These are phyloP conservation scores for Medakamo hakoo DNA, from an alignment of 139 green algal genomes.

Conservation along the genomic window DNA sequence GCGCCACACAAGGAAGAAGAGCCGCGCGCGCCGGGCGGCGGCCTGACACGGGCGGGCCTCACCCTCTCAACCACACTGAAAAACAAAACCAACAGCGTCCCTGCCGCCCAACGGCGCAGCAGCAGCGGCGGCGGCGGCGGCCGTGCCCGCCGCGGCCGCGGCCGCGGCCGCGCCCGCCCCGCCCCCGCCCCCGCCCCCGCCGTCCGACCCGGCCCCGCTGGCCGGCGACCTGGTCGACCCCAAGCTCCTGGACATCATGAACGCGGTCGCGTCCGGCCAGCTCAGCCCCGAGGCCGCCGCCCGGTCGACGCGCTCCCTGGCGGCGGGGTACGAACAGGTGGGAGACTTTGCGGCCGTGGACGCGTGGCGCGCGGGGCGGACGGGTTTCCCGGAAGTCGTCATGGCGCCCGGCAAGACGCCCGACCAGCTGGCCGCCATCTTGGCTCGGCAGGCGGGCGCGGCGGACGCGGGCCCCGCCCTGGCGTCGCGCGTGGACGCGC, in stretches of 20 bases:
- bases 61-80: too few relatives aligned
- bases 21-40: too few relatives aligned
- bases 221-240: not conserved
- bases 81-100: too few relatives aligned
- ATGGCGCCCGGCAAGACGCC: conserved; percentile 35
- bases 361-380: not conserved
- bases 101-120: too few relatives aligned
- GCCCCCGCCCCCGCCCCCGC: too few relatives aligned
- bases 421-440: conserved; percentile 29
- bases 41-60: too few relatives aligned
- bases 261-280: not conserved
- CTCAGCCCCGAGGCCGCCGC: not conserved
- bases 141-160: too few relatives aligned
- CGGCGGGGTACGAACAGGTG: not conserved
- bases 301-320: not conserved
- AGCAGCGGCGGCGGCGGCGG: too few relatives aligned
- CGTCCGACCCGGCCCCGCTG: not conserved
- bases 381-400: conserved; percentile 43
- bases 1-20: too few relatives aligned
- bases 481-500: conserved; percentile 37
- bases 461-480: conserved; percentile 31
- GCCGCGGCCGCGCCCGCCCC: too few relatives aligned
- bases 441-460: conserved; percentile 24
- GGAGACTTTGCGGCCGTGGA: not conserved
- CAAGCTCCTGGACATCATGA: not conserved